Base-by-base conservation (phyloP, 352 stramenopile species). In the Phytophthora idaei region DNA sequence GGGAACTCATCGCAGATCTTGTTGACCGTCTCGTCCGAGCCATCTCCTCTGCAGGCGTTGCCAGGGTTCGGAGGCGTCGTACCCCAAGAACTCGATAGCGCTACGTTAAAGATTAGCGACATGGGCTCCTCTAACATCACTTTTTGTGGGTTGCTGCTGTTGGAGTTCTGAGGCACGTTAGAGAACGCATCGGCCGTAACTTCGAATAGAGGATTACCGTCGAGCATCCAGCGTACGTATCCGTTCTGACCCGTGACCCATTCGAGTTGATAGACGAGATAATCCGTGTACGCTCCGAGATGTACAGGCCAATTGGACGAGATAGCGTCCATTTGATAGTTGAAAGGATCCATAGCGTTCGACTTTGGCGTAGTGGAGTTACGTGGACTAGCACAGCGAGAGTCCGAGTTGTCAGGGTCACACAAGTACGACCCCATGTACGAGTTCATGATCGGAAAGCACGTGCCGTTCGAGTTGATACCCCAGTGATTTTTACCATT, bases 41-140 rank as follows among this genome's bases (percentile, higher is more conserved):
- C 59, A 21, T 74, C 64, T 8, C 74, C 77, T 27, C 68, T 52
- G 14, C 70, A 77, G 0, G 65, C 37, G 1, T 10, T 50, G 12
- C 70, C 70, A 14, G 65, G 32, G 28, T 77, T 77, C 6, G 70
- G 72, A 44, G 72, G 72, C 37, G 39, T 69, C 7, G 67, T 70
- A 14, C 70, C 74, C 76, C 76, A 84, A 4, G 90, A 96, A 17
- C 81, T 94, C 0, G 90, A 97, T 25, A 98, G 77, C 4, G 93
- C 94, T 0, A 92, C 95, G 77, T 98, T 98, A 47, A 98, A 84
- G 57, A 98, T 97, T 21, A 98, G 60, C 60, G 97, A 98, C 39
- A 85, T 92, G 1, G 94, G 94, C 76, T 98, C 94, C 61, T 91
- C 87, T 11, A 96, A 83, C 74, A 98, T 97, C 56, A 83, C 93